Evolutionary conservation across 2,329 filamentous ascomycete species (phyloP).

Genomic region (Diaporthe australafricana): DNA sequence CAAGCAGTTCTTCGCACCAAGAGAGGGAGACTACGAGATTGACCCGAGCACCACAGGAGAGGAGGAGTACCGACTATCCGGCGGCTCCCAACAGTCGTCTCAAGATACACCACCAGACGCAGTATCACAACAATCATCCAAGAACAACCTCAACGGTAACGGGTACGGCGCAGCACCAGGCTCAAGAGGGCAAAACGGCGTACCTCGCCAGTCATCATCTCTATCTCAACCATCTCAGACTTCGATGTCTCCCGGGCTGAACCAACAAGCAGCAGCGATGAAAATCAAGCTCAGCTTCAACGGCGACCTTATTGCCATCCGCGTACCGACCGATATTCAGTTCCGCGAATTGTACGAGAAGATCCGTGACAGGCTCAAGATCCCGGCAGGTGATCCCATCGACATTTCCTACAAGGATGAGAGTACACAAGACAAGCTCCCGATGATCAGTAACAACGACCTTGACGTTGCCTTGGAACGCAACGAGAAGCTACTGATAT

Average conservation of each 20-base stretch:
- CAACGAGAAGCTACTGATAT: slow-evolving; percentile 89
- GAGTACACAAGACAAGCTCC: slow-evolving; percentile 77
- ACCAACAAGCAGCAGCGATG: slow-evolving; percentile 67
- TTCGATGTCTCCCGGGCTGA: slow-evolving; percentile 64
- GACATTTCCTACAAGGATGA: slow-evolving; percentile 90
- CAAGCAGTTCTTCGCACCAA: slow-evolving; percentile 89
- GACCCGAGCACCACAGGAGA: slow-evolving; percentile 74
- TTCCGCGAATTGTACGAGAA: slow-evolving; percentile 85
- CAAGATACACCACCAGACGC: slow-evolving; percentile 70
- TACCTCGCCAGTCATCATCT: slow-evolving; percentile 58
- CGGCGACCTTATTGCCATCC: slow-evolving; percentile 90
- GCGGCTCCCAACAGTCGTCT: slow-evolving; percentile 75
- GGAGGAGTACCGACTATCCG: slow-evolving; percentile 81
- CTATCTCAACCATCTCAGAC: slow-evolving; percentile 66
- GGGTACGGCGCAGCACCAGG: slow-evolving; percentile 64
- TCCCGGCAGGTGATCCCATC: slow-evolving; percentile 75
- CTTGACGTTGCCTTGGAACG: slow-evolving; percentile 82
- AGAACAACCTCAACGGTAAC: slow-evolving; percentile 70
- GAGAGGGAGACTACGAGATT: slow-evolving; percentile 93
- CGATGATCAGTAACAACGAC: slow-evolving; percentile 83
- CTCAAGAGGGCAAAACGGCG: slow-evolving; percentile 51
- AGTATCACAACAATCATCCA: slow-evolving; percentile 73
- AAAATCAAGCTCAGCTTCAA: slow-evolving; percentile 97
- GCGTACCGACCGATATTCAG: slow-evolving; percentile 83
- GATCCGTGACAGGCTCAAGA: slow-evolving; percentile 84